A percentile compares a stretch with the other conserved stretches of the same genome.
Evolutionary conservation across 2,329 filamentous ascomycete species (phyloP).

Genomic region (Penicillium corylophilum): DNA sequence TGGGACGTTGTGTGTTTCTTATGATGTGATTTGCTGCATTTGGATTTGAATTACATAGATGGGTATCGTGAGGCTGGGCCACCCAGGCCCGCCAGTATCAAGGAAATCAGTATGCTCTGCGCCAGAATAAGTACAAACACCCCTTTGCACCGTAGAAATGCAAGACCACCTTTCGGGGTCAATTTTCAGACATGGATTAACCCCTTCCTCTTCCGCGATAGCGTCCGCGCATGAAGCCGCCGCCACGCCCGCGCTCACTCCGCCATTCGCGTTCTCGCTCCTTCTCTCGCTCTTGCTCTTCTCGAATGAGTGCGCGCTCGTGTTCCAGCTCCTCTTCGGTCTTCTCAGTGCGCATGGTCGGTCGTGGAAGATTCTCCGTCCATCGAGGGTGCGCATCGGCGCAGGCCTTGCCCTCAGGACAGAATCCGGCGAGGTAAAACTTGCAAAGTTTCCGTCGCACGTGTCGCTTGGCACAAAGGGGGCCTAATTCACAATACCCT

Average conservation of each 20-base stretch:
- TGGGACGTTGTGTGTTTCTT: background rate
- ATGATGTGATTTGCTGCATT: background rate
- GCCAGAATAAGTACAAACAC: background rate
- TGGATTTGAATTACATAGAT: background rate
- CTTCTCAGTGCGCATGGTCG: conserved; percentile 64
- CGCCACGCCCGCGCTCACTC: conserved; percentile 52
- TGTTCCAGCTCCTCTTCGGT: conserved; percentile 68
- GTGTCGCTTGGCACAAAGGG: conserved; percentile 83
- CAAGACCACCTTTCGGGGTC: background rate
- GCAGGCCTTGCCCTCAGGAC: conserved; percentile 76
- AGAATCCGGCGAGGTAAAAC: conserved; percentile 92
- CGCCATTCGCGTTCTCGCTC: conserved; percentile 56
- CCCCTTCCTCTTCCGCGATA: conserved; percentile 50
- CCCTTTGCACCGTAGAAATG: conserved; percentile 7
- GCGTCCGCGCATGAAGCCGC: conserved; percentile 44
- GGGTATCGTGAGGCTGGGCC: conserved; percentile 1
- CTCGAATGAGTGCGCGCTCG: conserved; percentile 56
- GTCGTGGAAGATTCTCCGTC: conserved; percentile 62
- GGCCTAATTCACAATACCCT: conserved; percentile 90
- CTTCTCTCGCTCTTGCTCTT: conserved; percentile 58
- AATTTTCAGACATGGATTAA: conserved; percentile 7
- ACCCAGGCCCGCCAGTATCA: background rate
- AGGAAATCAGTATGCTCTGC: background rate
- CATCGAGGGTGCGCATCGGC: conserved; percentile 79
- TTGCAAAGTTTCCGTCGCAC: conserved; percentile 76